Conservation (phyloP, 2,329 filamentous ascomycete species). For the Fusarium newnesense region DNA sequence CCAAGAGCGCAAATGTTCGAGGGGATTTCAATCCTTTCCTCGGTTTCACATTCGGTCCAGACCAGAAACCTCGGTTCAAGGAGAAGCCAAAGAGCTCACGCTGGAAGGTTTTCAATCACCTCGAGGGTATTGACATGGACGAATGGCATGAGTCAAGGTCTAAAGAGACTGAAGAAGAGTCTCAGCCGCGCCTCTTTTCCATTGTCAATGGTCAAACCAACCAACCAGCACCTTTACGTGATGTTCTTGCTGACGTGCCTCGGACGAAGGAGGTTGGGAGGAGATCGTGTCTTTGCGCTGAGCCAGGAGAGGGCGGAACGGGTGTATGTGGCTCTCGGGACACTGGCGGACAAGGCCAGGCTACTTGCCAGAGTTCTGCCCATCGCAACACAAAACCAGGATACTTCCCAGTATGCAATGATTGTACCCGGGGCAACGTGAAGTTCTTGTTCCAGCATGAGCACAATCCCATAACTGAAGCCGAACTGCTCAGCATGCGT, state of each 20-base stretch:
- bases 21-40: conserved; percentile 36
- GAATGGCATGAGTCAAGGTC: conserved; percentile 24
- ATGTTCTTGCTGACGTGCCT: conserved; percentile 31
- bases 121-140: conserved; percentile 33
- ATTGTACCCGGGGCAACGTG: conserved; percentile 42
- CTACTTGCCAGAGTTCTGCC: conserved; percentile 28
- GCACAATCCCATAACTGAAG: conserved; percentile 13
- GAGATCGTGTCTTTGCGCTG: conserved; percentile 16
- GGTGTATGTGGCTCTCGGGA: conserved; percentile 17
- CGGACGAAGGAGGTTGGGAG: not conserved
- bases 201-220: not conserved
- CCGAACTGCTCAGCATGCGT: conserved; percentile 48
- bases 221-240: conserved; percentile 13
- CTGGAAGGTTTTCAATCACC: conserved; percentile 32
- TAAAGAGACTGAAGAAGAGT: not conserved
- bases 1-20: not conserved
- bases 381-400: conserved; percentile 23
- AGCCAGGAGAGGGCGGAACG: conserved; percentile 24
- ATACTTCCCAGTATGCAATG: conserved; percentile 33
- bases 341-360: conserved; percentile 3
- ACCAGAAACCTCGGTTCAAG: not conserved
- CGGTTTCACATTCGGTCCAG: not conserved
- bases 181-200: conserved; percentile 19
- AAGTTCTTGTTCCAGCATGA: conserved; percentile 24
- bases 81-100: conserved; percentile 18